Evolutionary conservation across 1,284 basidiomycete genomes (phyloP).

Genomic region (Fomitopsis betulina): DNA sequence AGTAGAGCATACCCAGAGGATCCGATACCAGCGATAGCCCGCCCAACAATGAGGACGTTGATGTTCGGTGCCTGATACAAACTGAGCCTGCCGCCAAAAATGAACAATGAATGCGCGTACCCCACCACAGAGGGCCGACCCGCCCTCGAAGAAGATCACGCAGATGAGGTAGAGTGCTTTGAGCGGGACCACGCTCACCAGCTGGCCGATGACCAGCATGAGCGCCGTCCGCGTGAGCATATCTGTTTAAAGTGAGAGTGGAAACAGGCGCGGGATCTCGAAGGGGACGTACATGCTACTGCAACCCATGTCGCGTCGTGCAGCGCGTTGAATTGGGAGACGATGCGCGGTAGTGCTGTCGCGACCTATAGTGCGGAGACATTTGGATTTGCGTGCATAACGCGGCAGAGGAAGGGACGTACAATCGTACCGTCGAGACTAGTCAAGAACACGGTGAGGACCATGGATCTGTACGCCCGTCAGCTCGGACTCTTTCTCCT

Average conservation of each 20-base stretch:
- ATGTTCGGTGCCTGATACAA: conserved; percentile 24
- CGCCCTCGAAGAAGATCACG: conserved; percentile 38
- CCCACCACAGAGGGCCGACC: conserved; percentile 45
- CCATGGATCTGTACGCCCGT: neutral
- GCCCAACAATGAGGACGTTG: conserved; percentile 40
- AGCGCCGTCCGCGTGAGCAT: conserved; percentile 29
- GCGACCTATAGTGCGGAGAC: conserved; percentile 14
- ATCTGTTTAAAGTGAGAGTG: conserved; percentile 14
- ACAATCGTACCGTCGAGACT: neutral
- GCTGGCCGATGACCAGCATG: conserved; percentile 25
- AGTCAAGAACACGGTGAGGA: conserved; percentile 1
- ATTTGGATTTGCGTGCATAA: too few species aligned
- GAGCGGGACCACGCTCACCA: conserved; percentile 30
- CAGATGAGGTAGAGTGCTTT: conserved; percentile 39
- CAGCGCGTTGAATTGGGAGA: conserved; percentile 37
- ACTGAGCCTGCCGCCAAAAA: neutral
- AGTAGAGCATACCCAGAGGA: conserved; percentile 28
- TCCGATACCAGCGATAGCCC: conserved; percentile 38
- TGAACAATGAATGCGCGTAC: neutral
- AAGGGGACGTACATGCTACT: conserved; percentile 26
- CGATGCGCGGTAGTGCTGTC: conserved; percentile 36
- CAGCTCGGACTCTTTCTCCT: neutral
- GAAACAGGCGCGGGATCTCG: neutral
- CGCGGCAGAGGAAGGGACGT: neutral
- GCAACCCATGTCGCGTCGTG: conserved; percentile 34